Base-by-base conservation (phyloP, 2,329 filamentous ascomycete genomes). In the Drechslerella stenobrocha region DNA sequence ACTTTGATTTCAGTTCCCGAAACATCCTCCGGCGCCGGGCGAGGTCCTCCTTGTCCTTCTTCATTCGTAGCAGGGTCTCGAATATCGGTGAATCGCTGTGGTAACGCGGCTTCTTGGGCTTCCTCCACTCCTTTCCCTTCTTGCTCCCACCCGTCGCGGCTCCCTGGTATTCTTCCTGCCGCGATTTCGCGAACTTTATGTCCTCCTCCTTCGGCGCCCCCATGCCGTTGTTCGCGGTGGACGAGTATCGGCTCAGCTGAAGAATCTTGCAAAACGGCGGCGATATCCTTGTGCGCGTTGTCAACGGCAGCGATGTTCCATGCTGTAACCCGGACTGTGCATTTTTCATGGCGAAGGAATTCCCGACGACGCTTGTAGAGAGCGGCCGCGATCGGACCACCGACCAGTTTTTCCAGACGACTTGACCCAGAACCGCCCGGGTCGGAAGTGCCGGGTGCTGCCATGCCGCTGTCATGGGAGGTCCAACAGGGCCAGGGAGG, bases 231-330 rank as follows among this genome's bases (percentile, higher is more conserved):
- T 13, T 13, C 4, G 18, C 15, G 37, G 37, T 7, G 4, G 3
- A 8, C 13, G 37, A 18, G 18, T 42, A 18, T 18, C 15, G 37
- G 9, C 37, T 13, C 8, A 7, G 37, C 9, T 13, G 13, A 20
- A 42, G 44, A 23, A 7, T 26, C 51, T 2, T 37, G 55, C n/a
- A 67, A 55, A 11, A 67, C 28, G 35, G 35, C 28, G 20, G 42
- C 50, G 26, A 59, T 52, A 18, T 53, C 63, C 11, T 24, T 28
- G 2, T 51, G 44, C 8, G 66, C 46, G 15, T 63, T 69, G 28
- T 64, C 55, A 7, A 64, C 26, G n/a, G 87, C 86, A 2, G 90
- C 93, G 13, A 96, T 89, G 77, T 98, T 98, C 93, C 93, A 98
- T 0, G 89, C 87, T 40, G 92, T 93, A 52, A 98, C 82, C 77